Percentiles rank a stretch among this genome's conserved stretches.
Evolutionary conservation across 1,284 basidiomycete species (phyloP).

Genomic region (Porphyrellus sp.): DNA sequence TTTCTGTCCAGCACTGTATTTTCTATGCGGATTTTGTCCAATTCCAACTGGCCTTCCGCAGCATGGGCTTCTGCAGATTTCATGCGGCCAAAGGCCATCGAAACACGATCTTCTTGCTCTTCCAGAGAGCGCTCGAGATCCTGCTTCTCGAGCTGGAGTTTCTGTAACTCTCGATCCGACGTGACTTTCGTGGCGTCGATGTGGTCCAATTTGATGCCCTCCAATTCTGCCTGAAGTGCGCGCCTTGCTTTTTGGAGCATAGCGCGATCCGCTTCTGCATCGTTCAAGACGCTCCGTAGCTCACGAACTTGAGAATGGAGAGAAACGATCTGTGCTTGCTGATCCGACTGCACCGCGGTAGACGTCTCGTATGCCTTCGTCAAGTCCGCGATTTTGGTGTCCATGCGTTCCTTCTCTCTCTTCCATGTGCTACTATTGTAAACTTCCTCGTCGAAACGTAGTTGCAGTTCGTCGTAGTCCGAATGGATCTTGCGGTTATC

Average conservation of each 20-base stretch:
- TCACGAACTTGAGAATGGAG: conserved; percentile 84
- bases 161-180: conserved; percentile 72
- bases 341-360: conserved; percentile 67
- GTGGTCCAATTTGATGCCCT: conserved; percentile 74
- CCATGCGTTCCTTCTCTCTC: conserved; percentile 81
- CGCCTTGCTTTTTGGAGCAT: conserved; percentile 81
- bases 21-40: conserved; percentile 71
- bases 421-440: conserved; percentile 80
- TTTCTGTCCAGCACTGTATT: conserved; percentile 75
- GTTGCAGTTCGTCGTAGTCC: conserved; percentile 73
- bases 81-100: conserved; percentile 72
- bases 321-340: conserved; percentile 79
- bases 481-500: conserved; percentile 76
- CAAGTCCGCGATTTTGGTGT: conserved; percentile 75
- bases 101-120: conserved; percentile 71
- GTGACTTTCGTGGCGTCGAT: conserved; percentile 69
- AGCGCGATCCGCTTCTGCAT: conserved; percentile 77
- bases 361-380: conserved; percentile 78
- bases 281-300: conserved; percentile 74
- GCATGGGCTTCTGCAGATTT: conserved; percentile 77
- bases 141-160: conserved; percentile 72
- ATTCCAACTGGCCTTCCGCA: conserved; percentile 70
- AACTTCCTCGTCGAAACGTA: conserved; percentile 73
- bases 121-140: conserved; percentile 77
- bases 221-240: conserved; percentile 74